Evolutionary conservation across 306 rosid genomes (phyloP).

Genomic region (Pyrus pyrifolia): DNA sequence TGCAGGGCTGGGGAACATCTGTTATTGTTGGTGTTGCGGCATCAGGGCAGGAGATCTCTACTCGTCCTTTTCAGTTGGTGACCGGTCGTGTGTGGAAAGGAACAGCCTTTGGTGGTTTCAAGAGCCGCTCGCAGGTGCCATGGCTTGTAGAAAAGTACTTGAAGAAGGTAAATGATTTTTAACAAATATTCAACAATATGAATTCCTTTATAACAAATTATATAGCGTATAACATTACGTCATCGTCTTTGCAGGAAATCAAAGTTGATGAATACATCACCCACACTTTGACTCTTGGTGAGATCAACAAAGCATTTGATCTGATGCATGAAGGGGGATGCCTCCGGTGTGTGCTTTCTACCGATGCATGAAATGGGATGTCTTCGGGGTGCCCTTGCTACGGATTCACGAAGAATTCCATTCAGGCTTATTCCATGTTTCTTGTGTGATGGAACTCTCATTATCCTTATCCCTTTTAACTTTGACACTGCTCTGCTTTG

Average conservation of each 20-base stretch:
- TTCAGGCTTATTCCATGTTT: constrained; percentile 1
- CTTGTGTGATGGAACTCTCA: background rate
- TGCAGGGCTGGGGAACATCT: constrained; percentile 95
- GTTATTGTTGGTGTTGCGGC: constrained; percentile 95
- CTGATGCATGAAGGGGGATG: constrained; percentile 86
- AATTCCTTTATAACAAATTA: background rate
- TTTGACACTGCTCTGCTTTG: background rate
- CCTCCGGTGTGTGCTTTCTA: constrained; percentile 84
- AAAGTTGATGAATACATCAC: constrained; percentile 95
- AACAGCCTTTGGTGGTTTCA: constrained; percentile 96
- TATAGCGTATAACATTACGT: background rate
- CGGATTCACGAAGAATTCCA: constrained; percentile 18
- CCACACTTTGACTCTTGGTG: constrained; percentile 64
- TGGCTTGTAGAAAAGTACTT: constrained; percentile 93
- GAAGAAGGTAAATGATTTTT: constrained; percentile 57
- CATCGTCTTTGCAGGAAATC: constrained; percentile 62
- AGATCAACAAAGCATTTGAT: constrained; percentile 87
- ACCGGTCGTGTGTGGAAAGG: constrained; percentile 99
- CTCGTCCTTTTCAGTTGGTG: constrained; percentile 93
- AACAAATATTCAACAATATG: background rate
- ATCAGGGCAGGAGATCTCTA: constrained; percentile 85
- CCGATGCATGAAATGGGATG: constrained; percentile 73
- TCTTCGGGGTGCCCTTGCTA: constrained; percentile 72
- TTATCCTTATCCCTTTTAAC: background rate
- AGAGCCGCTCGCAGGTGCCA: constrained; percentile 94